phyloP scores from a whole-genome alignment of 1,284 basidiomycete species.

The Mycena citricolor region DNA sequence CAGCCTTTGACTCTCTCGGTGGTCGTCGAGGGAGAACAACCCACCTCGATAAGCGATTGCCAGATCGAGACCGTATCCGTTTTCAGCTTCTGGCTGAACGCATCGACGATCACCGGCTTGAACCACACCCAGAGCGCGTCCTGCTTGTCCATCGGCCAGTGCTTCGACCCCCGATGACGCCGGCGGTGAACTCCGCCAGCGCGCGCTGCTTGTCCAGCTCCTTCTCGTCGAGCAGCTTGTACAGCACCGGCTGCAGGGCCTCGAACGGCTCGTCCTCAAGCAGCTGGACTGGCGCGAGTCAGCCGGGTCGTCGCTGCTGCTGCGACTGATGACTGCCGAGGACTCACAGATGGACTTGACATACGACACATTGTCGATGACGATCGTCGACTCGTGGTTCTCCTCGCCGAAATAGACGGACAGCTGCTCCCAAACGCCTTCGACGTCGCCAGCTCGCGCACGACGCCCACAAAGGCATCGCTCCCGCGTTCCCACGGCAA shows the following conservation, averaged over 20 bases:
- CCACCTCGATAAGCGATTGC: constrained; percentile 69
- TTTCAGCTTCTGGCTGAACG: constrained; percentile 67
- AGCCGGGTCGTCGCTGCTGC: too few relatives aligned
- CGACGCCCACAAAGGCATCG: constrained; percentile 42
- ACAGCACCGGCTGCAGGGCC: constrained; percentile 52
- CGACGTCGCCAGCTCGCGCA: constrained; percentile 46
- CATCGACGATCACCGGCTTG: constrained; percentile 61
- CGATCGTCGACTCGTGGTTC: constrained; percentile 57
- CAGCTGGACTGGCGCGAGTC: constrained; percentile 53
- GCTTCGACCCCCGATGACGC: constrained; percentile 80
- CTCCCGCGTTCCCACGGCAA: constrained; percentile 56
- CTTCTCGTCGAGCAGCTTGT: constrained; percentile 53
- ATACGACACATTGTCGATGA: constrained; percentile 68
- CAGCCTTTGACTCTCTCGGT: too few relatives aligned
- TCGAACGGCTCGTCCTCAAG: constrained; percentile 66
- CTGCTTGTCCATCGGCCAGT: constrained; percentile 81
- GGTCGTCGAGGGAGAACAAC: constrained; percentile 13
- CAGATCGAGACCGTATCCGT: constrained; percentile 67
- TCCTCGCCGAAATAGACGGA: constrained; percentile 65
- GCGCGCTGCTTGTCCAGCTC: constrained; percentile 87
- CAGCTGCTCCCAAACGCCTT: constrained; percentile 61
- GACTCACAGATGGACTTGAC: constrained; percentile 72
- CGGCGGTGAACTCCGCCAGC: constrained; percentile 83
- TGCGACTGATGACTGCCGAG: neutral
- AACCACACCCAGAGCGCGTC: constrained; percentile 82